Conservation (phyloP, 176 grass and related monocot genomes). For the Hsuehochloa calcarea region DNA sequence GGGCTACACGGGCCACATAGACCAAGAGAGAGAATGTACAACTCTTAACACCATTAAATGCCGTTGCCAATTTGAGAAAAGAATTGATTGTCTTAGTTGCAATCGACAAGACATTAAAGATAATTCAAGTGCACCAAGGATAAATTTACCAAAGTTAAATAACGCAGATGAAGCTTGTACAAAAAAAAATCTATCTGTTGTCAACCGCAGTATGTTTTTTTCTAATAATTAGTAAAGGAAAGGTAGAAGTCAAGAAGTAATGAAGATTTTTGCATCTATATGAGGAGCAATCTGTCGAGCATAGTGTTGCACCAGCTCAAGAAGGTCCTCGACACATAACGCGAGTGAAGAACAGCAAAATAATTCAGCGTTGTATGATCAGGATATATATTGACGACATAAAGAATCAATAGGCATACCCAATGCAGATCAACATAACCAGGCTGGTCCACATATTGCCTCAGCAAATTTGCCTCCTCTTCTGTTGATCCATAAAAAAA, state of each 20-base stretch:
- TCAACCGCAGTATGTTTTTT: neutral
- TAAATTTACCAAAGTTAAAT: neutral
- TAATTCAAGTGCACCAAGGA: neutral
- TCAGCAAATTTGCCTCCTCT: slow-evolving; percentile 77
- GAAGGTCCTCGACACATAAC: neutral
- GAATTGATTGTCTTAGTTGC: neutral
- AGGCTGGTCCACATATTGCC: slow-evolving; percentile 81
- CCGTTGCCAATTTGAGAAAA: slow-evolving; percentile 1
- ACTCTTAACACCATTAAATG: neutral
- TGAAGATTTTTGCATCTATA: neutral
- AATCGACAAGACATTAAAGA: neutral
- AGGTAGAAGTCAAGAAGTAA: neutral
- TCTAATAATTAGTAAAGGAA: neutral
- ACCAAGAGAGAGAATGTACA: no score
- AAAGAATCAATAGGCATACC: slow-evolving; percentile 46
- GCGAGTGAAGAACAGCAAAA: neutral
- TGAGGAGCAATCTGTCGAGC: neutral
- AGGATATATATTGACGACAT: neutral
- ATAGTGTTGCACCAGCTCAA: neutral
- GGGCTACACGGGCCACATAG: no score
- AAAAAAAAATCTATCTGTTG: neutral
- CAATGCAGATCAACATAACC: slow-evolving; percentile 93
- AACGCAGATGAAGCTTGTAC: neutral
- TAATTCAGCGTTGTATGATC: neutral
- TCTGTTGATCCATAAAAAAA: slow-evolving; percentile 52